These are phyloP conservation scores for Tylopilus cervinicoccineus DNA, from an alignment of 768 basidiomycete species.

Conservation along the genomic window DNA sequence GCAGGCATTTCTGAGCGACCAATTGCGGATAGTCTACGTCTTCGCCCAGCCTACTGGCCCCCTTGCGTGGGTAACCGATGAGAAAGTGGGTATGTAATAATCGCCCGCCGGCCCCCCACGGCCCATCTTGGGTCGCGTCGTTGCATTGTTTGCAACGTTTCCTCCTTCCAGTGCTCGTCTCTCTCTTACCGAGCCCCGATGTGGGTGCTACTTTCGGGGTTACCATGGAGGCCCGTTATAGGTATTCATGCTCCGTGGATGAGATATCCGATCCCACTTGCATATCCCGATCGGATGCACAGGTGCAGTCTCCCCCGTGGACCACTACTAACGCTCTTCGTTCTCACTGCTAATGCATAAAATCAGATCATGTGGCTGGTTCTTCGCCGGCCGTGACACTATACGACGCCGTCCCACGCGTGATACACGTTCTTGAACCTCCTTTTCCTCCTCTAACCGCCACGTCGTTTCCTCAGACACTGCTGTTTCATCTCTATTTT, in stretches of 20 bases:
- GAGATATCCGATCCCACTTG: conserved; percentile 5
- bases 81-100: conserved; percentile 11
- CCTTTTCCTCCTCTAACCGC: not conserved
- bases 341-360: conserved; percentile 7
- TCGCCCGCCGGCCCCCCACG: too few relatives aligned
- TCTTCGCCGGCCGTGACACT: conserved; percentile 11
- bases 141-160: not conserved
- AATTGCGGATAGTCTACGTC: too few relatives aligned
- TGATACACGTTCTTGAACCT: conserved; percentile 3
- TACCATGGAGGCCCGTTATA: not conserved
- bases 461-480: conserved; percentile 10
- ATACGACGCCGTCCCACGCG: conserved; percentile 26
- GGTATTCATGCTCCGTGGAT: not conserved
- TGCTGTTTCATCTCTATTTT: not conserved
- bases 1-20: too few relatives aligned
- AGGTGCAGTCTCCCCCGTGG: conserved; percentile 2
- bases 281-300: not conserved
- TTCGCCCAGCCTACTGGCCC: too few relatives aligned
- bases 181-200: not conserved
- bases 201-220: conserved; percentile 1
- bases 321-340: not conserved
- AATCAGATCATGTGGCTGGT: conserved; percentile 16
- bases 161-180: too few relatives aligned
- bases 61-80: conserved; percentile 6
- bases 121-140: not conserved